These are phyloP conservation scores for Endoconidiophora polonica DNA, from an alignment of 2,329 filamentous ascomycete genomes.

Conservation along the genomic window DNA sequence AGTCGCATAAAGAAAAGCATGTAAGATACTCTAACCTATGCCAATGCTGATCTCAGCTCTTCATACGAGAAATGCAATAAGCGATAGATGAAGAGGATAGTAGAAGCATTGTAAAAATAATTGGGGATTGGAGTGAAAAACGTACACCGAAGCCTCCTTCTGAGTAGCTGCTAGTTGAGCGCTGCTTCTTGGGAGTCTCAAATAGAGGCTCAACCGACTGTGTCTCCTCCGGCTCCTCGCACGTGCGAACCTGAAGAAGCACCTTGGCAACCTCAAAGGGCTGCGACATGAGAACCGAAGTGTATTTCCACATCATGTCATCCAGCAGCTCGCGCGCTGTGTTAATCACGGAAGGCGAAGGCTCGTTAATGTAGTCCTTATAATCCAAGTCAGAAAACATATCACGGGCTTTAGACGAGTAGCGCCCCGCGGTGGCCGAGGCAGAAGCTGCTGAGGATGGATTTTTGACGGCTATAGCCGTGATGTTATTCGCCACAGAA, in stretches of 20 bases:
- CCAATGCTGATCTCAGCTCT: neutral
- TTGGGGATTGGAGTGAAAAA: neutral
- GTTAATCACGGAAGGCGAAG: conserved; percentile 57
- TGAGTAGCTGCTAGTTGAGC: neutral
- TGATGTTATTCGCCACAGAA: conserved; percentile 15
- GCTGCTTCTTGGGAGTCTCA: conserved; percentile 12
- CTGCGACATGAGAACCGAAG: conserved; percentile 73
- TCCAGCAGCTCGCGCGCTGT: conserved; percentile 58
- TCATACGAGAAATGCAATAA: neutral
- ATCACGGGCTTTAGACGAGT: conserved; percentile 56
- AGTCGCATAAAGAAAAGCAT: neutral
- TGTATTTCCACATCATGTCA: conserved; percentile 82
- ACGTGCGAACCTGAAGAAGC: conserved; percentile 55
- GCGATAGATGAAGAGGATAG: neutral
- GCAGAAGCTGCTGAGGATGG: conserved; percentile 11
- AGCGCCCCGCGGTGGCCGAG: conserved; percentile 18
- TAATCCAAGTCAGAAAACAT: conserved; percentile 86
- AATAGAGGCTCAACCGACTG: conserved; percentile 11
- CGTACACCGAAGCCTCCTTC: conserved; percentile 12
- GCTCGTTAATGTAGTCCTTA: conserved; percentile 66
- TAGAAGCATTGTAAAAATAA: neutral
- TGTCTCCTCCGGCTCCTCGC: conserved; percentile 9
- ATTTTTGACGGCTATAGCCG: conserved; percentile 29
- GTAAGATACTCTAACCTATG: neutral
- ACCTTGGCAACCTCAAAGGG: conserved; percentile 96